Conservation (phyloP, 768 basidiomycete species). For the Naganishia vaughanmartiniae region DNA sequence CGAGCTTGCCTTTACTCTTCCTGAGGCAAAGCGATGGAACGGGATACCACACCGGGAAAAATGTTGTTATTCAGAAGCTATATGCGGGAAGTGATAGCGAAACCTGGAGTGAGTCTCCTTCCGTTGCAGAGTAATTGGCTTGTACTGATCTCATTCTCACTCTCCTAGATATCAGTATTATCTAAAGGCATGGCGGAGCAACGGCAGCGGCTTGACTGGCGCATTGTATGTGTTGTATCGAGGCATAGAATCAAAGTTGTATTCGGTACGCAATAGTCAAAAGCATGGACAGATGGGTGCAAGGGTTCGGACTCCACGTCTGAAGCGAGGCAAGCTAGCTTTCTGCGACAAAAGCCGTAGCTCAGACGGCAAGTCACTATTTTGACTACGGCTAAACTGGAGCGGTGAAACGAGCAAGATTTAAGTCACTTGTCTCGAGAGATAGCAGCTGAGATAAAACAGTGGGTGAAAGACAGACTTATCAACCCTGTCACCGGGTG, state of each 20-base stretch:
- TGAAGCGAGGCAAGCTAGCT: too few species aligned
- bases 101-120: slow-evolving; percentile 24
- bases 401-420: too few species aligned
- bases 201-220: not conserved
- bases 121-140: not conserved
- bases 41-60: slow-evolving; percentile 34
- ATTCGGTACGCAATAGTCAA: not conserved
- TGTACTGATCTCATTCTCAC: not conserved
- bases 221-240: not conserved
- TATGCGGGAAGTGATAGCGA: slow-evolving; percentile 22
- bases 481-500: too few species aligned
- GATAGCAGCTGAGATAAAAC: too few species aligned
- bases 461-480: too few species aligned
- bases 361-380: too few species aligned
- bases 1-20: slow-evolving; percentile 31
- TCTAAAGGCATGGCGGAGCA: not conserved
- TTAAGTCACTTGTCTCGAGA: too few species aligned
- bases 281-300: not conserved
- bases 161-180: slow-evolving; percentile 13
- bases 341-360: too few species aligned
- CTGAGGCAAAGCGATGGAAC: slow-evolving; percentile 32
- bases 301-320: too few species aligned
- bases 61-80: slow-evolving; percentile 30
- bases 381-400: too few species aligned
- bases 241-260: slow-evolving; percentile 2